Base-by-base conservation (phyloP, 1,139 yeast species). In the Kodamaea fungicola region DNA sequence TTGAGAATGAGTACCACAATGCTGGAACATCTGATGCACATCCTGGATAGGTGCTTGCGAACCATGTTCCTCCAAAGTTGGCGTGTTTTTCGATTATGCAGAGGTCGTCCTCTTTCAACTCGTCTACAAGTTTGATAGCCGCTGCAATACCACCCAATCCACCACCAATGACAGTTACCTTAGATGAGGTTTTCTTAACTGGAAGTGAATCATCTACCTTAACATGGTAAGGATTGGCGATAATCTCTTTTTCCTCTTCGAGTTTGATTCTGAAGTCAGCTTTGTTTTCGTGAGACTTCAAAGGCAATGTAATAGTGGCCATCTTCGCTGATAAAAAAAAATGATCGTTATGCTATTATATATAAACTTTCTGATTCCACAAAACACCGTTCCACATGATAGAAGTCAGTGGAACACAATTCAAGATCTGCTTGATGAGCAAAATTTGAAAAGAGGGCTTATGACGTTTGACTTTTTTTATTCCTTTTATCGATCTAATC, bases 31-130 rank as follows among this genome's bases (percentile, higher is more conserved):
- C 76, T 21, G 72, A 64, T 28, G 78, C 79, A 50, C 76, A 73
- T 5, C 78, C 79, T 3, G 79, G 80, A 44, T 74, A 74, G 3
- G 75, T 62, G 46, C 74, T 74, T 35, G 76, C 74, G 51, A 64
- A 67, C 80, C 80, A 74, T 27, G 78, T 72, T 5, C 80, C 80
- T n/a, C 80, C 80, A 41, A 71, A 61, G 35, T 64, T 55, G 34
- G 55, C 59, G 41, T 68, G 75, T 43, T 67, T 66, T 42, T 74
- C 80, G 42, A 67, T 71, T 6, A 73, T 54, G 19, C 50, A 61
- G 44, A 61, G 60, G 50, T 60, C 77, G 34, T 54, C 52, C 34
- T 50, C 62, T 30, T 57, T 62, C 47, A 59, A 54, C 28, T 57
- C 55, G 35, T 59, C 59, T 35, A 55, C 53, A 38, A 57, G 55